Conservation (phyloP, 73 alveolate genomes). For the Paraurostyla sp. region DNA sequence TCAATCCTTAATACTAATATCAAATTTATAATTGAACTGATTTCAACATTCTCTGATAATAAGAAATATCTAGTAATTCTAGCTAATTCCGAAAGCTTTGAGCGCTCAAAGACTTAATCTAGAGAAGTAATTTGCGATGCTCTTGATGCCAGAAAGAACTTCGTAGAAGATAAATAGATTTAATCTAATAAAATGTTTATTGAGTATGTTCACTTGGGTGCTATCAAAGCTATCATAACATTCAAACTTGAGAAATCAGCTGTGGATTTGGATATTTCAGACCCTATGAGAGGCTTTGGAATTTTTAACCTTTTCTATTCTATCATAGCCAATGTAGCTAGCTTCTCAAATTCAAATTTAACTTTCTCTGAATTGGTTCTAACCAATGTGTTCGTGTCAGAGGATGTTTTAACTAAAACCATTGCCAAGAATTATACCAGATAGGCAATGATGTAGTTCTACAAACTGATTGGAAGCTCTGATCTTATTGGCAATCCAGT, state of each 20-base stretch:
- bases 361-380: constrained; percentile 68
- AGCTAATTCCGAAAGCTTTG: constrained; percentile 1
- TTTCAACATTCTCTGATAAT: constrained; percentile 10
- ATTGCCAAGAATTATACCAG: constrained; percentile 78
- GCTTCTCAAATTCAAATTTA: constrained; percentile 74
- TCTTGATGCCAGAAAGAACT: constrained; percentile 7
- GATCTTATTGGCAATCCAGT: constrained; percentile 96
- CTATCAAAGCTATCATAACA: constrained; percentile 62
- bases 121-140: constrained; percentile 33
- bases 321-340: constrained; percentile 65
- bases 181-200: constrained; percentile 60
- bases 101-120: not conserved
- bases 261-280: constrained; percentile 49
- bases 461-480: constrained; percentile 88
- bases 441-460: constrained; percentile 86
- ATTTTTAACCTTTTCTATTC: constrained; percentile 53
- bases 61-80: not conserved
- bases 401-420: not conserved
- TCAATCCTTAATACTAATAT: constrained; percentile 36
- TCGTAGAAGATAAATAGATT: constrained; percentile 15
- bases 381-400: constrained; percentile 61
- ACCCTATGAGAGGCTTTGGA: constrained; percentile 60
- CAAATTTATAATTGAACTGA: constrained; percentile 15
- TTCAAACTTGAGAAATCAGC: constrained; percentile 66
- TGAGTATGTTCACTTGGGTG: constrained; percentile 67